Percentiles rank a stretch among this genome's conserved stretches.
Conservation (phyloP, 257 asterid genomes). For the Voacanga thouarsii region DNA sequence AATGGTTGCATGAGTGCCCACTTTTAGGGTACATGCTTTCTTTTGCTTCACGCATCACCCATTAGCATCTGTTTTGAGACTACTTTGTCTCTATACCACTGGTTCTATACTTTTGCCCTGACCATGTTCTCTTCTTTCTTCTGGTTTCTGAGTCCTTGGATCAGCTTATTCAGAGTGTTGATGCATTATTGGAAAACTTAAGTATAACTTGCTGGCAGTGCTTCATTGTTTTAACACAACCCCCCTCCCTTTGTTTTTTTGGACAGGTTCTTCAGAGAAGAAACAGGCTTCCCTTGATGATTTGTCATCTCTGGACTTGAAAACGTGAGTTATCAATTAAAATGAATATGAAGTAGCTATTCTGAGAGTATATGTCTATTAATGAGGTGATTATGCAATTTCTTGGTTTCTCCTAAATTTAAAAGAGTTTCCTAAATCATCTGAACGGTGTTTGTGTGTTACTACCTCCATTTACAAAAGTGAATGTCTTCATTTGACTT, state of each 20-base stretch:
- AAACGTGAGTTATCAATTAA: constrained; percentile 45
- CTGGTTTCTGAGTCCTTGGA: not conserved
- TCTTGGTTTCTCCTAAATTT: not conserved
- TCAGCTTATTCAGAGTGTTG: not conserved
- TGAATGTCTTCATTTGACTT: not conserved
- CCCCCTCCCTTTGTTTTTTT: not conserved
- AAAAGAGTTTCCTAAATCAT: not conserved
- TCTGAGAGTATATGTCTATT: not conserved
- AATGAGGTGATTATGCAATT: not conserved
- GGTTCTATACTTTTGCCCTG: not conserved
- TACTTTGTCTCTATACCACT: not conserved
- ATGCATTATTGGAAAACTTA: not conserved
- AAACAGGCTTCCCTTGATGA: constrained; percentile 58
- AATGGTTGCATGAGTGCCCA: not conserved
- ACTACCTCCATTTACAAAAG: not conserved
- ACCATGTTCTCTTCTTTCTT: not conserved
- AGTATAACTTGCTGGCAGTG: constrained; percentile 5
- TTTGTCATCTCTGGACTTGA: constrained; percentile 70
- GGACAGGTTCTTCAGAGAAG: constrained; percentile 67
- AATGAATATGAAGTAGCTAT: not conserved
- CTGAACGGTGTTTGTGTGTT: too few relatives aligned
- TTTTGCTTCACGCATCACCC: not conserved
- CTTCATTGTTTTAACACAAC: not conserved
- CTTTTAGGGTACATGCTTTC: not conserved
- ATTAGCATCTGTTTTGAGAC: not conserved